Evolutionary conservation across 768 basidiomycete species (phyloP), one percentile per base, ranked within the genome.

Genomic region (Tulasnella calospora): DNA sequence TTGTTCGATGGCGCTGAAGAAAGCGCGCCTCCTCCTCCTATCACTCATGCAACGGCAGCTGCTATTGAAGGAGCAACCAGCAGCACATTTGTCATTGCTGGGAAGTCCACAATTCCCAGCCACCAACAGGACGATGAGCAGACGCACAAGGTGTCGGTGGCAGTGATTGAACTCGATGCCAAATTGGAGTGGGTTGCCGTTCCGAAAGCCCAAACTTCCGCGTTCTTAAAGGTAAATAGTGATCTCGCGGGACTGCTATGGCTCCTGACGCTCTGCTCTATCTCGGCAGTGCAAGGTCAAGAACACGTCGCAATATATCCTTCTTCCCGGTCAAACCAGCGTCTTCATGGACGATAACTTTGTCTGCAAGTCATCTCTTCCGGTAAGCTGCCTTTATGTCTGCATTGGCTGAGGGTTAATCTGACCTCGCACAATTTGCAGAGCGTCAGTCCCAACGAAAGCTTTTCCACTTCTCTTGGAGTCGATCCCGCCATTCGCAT

Each of bases 261-360:
- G 27, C 19, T 51, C 10, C 41, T 72, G 41, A 78, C 77, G 23
- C 3, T 40, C 41, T 41, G n/a, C 23, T 79, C 40, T 19, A 19
- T 30, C 10, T 36, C 40, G 23, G 33, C 57, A 79, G 79, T 79
- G 79, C 40, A 74, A 75, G 23, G 44, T 79, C 35, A 79, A 41
- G 36, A 79, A 79, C 69, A 73, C 73, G 30, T 79, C 75, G 10
- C 13, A 27, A 19, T 78, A 77, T 35, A 78, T 72, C 44, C 72
- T 80, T 30, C 76, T 80, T 13, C 41, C 77, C 9, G 80, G 80
- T 27, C 73, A 69, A 15, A 55, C 47, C n/a, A 80, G 70, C 73
- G 79, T 80, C 41, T 80, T 77, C 76, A 71, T 80, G 70, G 80
- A 80, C 69, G 80, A 79, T 30, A 79, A 77, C 76, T 80, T 80